Percentiles rank a stretch among this genome's conserved stretches.
phyloP scores from a whole-genome alignment of 192 early-diverging fungal species.

The Pilaira anomala region DNA sequence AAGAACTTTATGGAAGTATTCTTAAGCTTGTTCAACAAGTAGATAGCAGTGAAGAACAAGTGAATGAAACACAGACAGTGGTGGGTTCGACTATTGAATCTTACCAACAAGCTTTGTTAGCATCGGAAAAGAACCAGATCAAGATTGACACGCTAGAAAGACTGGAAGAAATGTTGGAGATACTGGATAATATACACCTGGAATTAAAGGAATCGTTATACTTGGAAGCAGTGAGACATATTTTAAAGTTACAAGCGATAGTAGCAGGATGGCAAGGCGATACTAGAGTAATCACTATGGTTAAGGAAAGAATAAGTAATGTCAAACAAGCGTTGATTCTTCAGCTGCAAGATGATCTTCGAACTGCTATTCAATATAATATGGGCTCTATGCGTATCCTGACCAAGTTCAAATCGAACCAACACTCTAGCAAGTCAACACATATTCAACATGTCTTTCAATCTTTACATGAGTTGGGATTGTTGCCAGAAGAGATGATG shows the following conservation, averaged over 20 bases:
- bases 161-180: not conserved
- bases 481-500: constrained; percentile 8
- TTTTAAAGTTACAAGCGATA: not conserved
- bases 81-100: not conserved
- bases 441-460: not conserved
- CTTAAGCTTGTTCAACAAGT: not conserved
- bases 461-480: constrained; percentile 7
- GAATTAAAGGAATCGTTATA: not conserved
- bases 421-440: not conserved
- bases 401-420: not conserved
- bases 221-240: not conserved
- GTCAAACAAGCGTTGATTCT: not conserved
- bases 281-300: not conserved
- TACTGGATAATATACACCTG: not conserved
- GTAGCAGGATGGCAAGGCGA: not conserved
- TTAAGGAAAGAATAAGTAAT: not conserved
- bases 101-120: not conserved
- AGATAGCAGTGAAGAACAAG: not conserved
- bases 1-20: not conserved
- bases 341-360: constrained; percentile 1
- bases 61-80: not conserved
- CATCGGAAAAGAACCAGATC: not conserved
- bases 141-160: not conserved
- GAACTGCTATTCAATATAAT: not conserved
- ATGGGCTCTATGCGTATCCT: not conserved